A percentile compares a stretch with the other conserved stretches of the same genome.
Conservation (phyloP, 192 early-diverging fungal genomes). For the Dissophora globulifera region DNA sequence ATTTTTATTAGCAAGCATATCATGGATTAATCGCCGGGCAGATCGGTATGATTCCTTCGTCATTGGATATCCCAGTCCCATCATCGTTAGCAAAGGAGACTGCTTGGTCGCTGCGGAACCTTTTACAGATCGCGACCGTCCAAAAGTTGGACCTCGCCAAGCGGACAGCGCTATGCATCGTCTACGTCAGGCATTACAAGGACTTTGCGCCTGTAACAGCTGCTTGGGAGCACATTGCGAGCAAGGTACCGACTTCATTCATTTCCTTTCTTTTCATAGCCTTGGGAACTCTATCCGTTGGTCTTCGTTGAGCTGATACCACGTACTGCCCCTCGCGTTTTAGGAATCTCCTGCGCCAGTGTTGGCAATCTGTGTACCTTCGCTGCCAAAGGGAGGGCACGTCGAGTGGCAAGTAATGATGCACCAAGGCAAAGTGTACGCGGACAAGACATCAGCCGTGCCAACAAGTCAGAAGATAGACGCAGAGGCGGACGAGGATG, state of each 20-base stretch:
- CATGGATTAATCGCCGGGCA: constrained; percentile 81
- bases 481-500: constrained; percentile 11
- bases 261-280: too few relatives aligned
- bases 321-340: too few relatives aligned
- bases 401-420: constrained; percentile 76
- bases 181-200: constrained; percentile 62
- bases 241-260: too few relatives aligned
- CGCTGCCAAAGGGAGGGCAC: constrained; percentile 67
- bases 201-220: constrained; percentile 34
- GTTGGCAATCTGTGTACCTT: constrained; percentile 66
- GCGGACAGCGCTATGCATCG: constrained; percentile 62
- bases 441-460: constrained; percentile 30
- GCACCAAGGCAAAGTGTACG: constrained; percentile 50
- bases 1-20: constrained; percentile 56
- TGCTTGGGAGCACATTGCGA: constrained; percentile 33
- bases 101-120: constrained; percentile 63
- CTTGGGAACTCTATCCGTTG: too few relatives aligned
- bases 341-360: constrained; percentile 46
- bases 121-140: constrained; percentile 60
- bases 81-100: constrained; percentile 60
- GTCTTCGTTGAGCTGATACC: too few relatives aligned
- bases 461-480: not conserved
- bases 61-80: constrained; percentile 64
- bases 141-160: constrained; percentile 43
- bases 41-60: constrained; percentile 78